These are phyloP conservation scores for Rhizoctonia solani DNA, from an alignment of 1,284 basidiomycete genomes.

Conservation along the genomic window DNA sequence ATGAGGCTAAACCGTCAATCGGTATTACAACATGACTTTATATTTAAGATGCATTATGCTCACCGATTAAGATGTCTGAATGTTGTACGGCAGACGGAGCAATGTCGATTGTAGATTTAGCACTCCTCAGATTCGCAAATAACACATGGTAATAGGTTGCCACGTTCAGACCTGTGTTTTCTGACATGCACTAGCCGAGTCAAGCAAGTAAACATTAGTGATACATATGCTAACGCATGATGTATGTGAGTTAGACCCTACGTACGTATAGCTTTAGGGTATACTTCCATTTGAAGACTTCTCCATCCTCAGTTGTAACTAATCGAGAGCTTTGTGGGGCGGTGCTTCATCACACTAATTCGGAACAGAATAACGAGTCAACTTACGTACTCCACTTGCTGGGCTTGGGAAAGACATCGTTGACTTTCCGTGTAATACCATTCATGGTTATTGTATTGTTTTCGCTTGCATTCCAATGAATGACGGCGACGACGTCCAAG, in stretches of 20 bases:
- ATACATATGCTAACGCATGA: background rate
- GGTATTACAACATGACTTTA: too few species aligned
- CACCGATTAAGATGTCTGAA: constrained; percentile 6
- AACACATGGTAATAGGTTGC: constrained; percentile 13
- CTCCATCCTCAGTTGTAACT: background rate
- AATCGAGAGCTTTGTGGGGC: background rate
- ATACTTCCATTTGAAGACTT: background rate
- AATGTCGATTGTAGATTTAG: constrained; percentile 14
- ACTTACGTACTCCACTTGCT: constrained; percentile 1
- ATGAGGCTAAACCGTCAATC: too few species aligned
- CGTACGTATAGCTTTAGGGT: constrained; percentile 2
- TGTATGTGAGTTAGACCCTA: too few species aligned
- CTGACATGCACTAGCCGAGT: background rate
- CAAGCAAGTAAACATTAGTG: background rate
- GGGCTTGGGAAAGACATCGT: constrained; percentile 15
- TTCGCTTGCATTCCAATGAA: constrained; percentile 5
- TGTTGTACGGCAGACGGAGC: background rate
- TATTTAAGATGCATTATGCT: background rate
- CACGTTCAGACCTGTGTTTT: constrained; percentile 12
- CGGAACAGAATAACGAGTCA: background rate
- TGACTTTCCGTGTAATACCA: background rate
- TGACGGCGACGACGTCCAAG: background rate
- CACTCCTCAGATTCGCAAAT: background rate
- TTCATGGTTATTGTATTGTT: constrained; percentile 12
- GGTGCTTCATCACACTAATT: background rate